Conservation (phyloP, 192 early-diverging fungal species). For the Coemansia sp. region DNA sequence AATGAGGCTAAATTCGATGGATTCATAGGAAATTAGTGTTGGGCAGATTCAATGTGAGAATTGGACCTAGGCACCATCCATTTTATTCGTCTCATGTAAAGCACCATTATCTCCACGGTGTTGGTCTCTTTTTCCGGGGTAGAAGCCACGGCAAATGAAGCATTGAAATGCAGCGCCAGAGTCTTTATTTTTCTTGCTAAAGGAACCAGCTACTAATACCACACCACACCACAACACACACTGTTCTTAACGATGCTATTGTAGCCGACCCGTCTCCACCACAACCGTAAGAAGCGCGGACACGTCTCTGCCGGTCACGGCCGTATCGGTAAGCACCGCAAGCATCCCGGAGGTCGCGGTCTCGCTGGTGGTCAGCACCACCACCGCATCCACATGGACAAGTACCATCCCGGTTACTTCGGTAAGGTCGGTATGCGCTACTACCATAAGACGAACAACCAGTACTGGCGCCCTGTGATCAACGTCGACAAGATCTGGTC, state of each 20-base stretch:
- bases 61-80: background rate
- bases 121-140: no score
- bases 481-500: conserved; percentile 96
- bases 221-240: background rate
- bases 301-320: conserved; percentile 99
- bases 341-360: conserved; percentile 99
- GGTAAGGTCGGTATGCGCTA: conserved; percentile 99
- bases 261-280: conserved; percentile 57
- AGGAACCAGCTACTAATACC: background rate
- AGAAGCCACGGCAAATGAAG: background rate
- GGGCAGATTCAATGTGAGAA: background rate
- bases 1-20: background rate
- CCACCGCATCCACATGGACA: conserved; percentile 99
- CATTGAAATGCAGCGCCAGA: no score
- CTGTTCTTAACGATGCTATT: conserved; percentile 1
- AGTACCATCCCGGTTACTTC: conserved; percentile 99
- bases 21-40: background rate
- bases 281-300: conserved; percentile 88
- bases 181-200: background rate
- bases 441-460: conserved; percentile 95
- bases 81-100: background rate
- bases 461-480: conserved; percentile 80
- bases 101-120: no score
- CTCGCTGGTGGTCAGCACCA: conserved; percentile 99
- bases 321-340: conserved; percentile 99